A percentile compares a stretch with the other conserved stretches of the same genome.
Evolutionary conservation across 495 filamentous ascomycete species (phyloP).

Genomic region (Annulohypoxylon stygium): DNA sequence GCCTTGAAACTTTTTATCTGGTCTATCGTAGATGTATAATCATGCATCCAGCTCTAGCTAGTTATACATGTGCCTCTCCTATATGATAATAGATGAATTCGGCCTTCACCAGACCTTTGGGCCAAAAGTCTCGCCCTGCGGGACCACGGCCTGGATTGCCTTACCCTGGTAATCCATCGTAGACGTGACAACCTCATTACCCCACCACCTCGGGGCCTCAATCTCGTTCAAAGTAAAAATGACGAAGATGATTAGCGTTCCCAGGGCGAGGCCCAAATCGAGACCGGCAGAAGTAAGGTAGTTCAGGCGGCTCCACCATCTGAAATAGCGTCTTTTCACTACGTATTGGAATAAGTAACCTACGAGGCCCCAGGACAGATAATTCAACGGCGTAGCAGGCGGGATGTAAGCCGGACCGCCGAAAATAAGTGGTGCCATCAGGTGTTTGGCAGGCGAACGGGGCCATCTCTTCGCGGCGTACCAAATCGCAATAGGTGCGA

Average conservation of each 20-base stretch:
- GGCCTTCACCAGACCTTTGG: conserved; percentile 60
- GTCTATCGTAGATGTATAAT: neutral
- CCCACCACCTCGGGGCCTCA: conserved; percentile 68
- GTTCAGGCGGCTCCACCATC: conserved; percentile 77
- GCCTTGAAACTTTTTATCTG: neutral
- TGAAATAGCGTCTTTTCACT: conserved; percentile 67
- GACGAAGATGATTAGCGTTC: conserved; percentile 74
- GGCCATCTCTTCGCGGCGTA: conserved; percentile 67
- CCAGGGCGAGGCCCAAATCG: conserved; percentile 72
- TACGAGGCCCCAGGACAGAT: conserved; percentile 75
- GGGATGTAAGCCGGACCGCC: conserved; percentile 74
- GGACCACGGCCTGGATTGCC: conserved; percentile 63
- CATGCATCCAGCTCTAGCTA: neutral
- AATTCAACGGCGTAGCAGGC: conserved; percentile 76
- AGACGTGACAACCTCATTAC: conserved; percentile 61
- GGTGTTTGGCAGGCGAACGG: conserved; percentile 63
- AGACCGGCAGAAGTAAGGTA: conserved; percentile 73
- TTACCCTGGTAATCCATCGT: conserved; percentile 67
- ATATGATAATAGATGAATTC: neutral
- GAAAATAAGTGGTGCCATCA: conserved; percentile 77
- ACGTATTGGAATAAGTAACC: conserved; percentile 74
- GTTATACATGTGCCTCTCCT: neutral
- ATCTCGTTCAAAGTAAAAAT: conserved; percentile 64
- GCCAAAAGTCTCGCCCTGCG: conserved; percentile 70
- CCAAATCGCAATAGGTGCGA: conserved; percentile 69